A percentile compares a stretch with the other conserved stretches of the same genome.
Conservation (phyloP, 1,284 basidiomycete species). For the Fomitiporia mediterranea region DNA sequence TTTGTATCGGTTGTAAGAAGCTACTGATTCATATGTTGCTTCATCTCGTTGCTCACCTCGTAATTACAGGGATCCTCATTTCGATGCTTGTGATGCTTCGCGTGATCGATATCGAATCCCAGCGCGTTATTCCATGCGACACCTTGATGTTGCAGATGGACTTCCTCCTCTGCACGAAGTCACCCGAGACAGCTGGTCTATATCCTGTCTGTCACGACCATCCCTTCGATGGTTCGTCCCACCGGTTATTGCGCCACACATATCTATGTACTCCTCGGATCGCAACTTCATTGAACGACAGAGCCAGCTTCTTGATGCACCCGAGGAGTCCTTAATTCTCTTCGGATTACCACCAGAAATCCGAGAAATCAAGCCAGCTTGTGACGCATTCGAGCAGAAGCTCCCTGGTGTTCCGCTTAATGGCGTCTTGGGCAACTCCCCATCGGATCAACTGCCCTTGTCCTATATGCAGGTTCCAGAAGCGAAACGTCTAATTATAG, state of each 20-base stretch:
- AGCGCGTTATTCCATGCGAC: conserved; percentile 33
- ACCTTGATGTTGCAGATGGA: conserved; percentile 37
- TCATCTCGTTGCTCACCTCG: conserved; percentile 20
- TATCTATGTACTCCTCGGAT: conserved; percentile 70
- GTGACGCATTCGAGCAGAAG: conserved; percentile 43
- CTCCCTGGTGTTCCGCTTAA: conserved; percentile 60
- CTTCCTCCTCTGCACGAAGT: conserved; percentile 62
- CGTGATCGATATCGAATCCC: conserved; percentile 31
- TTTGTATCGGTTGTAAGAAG: conserved; percentile 46
- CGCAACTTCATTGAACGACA: conserved; percentile 78
- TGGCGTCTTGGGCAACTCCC: conserved; percentile 71
- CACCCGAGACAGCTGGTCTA: conserved; percentile 56
- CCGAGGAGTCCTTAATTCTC: conserved; percentile 69
- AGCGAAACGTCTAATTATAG: conserved; percentile 92
- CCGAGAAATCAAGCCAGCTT: conserved; percentile 58
- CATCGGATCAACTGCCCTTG: conserved; percentile 73
- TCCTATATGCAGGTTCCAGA: conserved; percentile 93
- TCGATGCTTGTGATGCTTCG: conserved; percentile 41
- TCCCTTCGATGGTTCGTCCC: conserved; percentile 81
- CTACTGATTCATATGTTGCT: conserved; percentile 10
- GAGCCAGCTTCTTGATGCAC: conserved; percentile 54
- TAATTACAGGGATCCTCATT: conserved; percentile 48
- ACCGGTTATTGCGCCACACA: conserved; percentile 79
- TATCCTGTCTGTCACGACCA: conserved; percentile 77
- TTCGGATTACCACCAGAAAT: conserved; percentile 81